Base-by-base conservation (phyloP, 2,329 filamentous ascomycete species). In the Chaetomium globosum region DNA sequence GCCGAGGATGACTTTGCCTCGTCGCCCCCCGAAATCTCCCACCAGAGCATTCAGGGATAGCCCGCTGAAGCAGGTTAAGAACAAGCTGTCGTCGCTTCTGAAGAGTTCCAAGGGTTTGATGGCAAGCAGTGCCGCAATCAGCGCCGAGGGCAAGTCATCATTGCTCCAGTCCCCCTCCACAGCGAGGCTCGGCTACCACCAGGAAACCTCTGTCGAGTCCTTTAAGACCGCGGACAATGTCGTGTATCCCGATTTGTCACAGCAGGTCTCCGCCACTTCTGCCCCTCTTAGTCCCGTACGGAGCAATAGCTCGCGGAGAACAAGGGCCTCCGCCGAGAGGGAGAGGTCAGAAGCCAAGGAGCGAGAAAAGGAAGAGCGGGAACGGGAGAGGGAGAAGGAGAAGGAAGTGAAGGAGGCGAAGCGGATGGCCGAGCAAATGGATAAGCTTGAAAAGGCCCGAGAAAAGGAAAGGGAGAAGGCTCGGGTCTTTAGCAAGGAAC, bases 21-120 rank as follows among this genome's bases (percentile, higher is more conserved):
- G 75, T 79, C 84, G 75, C 79, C 83, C 83, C 68, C 75, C 79
- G 2, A 87, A 86, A 70, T 87, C 86, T 1, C 85, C 85, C 0
- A 81, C 83, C 5, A 79, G 85, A 62, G 79, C 75, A 57, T 81
- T 85, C 71, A 81, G 83, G 8, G 93, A 96, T 70, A 94, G 90
- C 65, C 92, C 92, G 5, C 78, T 97, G 65, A 97, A 93, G 77
- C 92, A 95, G 59, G 93, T 95, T 31, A 98, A 97, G 79, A 92
- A 91, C 73, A 96, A 93, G 75, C 82, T 98, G 56, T 96, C 94
- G 55, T 96, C 93, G 10, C 93, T 97, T 66, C 82, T 97, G 71
- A 93, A 93, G 77, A 91, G 89, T 63, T 95, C 93, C 4, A 94
- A 91, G 76, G 91, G 89, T 16, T 85, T 97, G 57, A 89, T 97